Evolutionary conservation across 331 rosid genomes (phyloP), one percentile per base, ranked within the genome.

Genomic region (Quercus lobata): DNA sequence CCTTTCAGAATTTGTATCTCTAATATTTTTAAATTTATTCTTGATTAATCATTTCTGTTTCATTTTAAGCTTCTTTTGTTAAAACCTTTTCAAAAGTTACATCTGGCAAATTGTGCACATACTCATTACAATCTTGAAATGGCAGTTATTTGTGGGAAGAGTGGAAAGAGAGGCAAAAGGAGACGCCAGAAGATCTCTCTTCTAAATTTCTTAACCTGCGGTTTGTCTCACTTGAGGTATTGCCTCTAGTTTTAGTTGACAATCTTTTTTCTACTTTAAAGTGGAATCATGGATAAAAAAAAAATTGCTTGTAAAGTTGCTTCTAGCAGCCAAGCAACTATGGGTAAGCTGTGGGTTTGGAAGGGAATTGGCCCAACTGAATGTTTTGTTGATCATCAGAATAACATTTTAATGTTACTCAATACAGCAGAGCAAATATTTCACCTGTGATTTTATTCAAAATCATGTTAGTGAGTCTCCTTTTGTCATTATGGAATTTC

Each of bases 131-230:
- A 78, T 83, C 21, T 74, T 79, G 22, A 79, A 69, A 80, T 85
- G 74, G 49, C 88, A 94, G 98, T 83, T 94, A 94, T 83, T 84
- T 94, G 87, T 89, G 90, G 89, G 97, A 94, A 89, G 98, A 94
- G 84, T 92, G 98, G 98, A 94, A 91, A 85, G 98, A 94, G 85
- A 91, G 92, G 76, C 91, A 83, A 56, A 87, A 82, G 85, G 93
- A 87, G 85, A 57, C 90, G 60, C 63, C 68, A 30, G 90, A 87
- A 72, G 98, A 92, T 41, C 81, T 88, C 66, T 87, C 92, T 17
- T 80, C 90, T 65, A 89, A 76, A 79, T 94, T 94, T 80, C 83
- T 81, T 17, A 88, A 90, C 83, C 86, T 92, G 88, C 93, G 97
- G 73, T 94, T 94, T 80, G 89, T 94, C 83, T 83, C 91, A 27